Conservation (phyloP, 352 stramenopile species). For the Elongisporangium anandrum region DNA sequence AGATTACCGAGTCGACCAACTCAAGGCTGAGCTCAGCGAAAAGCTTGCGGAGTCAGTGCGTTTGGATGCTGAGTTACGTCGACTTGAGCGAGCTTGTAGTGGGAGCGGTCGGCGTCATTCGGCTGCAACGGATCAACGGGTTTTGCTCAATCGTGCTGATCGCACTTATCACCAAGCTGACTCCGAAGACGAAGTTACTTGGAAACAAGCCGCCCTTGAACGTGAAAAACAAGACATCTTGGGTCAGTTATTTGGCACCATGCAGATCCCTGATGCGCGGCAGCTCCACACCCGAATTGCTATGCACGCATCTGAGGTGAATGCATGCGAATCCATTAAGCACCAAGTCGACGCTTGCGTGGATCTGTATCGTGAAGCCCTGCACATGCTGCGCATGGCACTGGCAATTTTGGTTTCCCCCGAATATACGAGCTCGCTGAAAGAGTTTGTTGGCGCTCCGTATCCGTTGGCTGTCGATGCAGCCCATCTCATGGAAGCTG, state of each 20-base stretch:
- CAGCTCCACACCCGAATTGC: slow-evolving; percentile 72
- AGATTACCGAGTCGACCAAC: slow-evolving; percentile 37
- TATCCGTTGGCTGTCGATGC: slow-evolving; percentile 69
- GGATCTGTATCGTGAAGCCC: slow-evolving; percentile 53
- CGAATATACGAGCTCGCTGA: slow-evolving; percentile 58
- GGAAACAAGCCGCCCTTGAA: slow-evolving; percentile 39
- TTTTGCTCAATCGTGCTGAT: slow-evolving; percentile 5
- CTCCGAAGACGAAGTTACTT: slow-evolving; percentile 18
- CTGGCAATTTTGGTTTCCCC: slow-evolving; percentile 59
- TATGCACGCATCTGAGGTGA: slow-evolving; percentile 66
- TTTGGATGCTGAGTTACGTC: slow-evolving; percentile 47
- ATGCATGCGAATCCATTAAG: slow-evolving; percentile 63
- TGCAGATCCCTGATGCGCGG: slow-evolving; percentile 45
- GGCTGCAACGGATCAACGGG: slow-evolving; percentile 8
- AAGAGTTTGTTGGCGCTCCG: slow-evolving; percentile 64
- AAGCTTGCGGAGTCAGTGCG: slow-evolving; percentile 48
- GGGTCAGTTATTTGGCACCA: slow-evolving; percentile 30
- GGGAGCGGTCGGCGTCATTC: slow-evolving; percentile 32
- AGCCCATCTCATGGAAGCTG: slow-evolving; percentile 57
- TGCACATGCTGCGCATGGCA: slow-evolving; percentile 61
- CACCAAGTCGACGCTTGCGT: slow-evolving; percentile 60
- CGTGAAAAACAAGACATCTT: slow-evolving; percentile 59
- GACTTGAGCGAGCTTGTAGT: slow-evolving; percentile 54
- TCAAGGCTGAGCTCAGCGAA: slow-evolving; percentile 54
- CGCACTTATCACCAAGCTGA: slow-evolving; percentile 12